Conservation (phyloP, 164 flowering plant genomes). For the Litsea cubeba region DNA sequence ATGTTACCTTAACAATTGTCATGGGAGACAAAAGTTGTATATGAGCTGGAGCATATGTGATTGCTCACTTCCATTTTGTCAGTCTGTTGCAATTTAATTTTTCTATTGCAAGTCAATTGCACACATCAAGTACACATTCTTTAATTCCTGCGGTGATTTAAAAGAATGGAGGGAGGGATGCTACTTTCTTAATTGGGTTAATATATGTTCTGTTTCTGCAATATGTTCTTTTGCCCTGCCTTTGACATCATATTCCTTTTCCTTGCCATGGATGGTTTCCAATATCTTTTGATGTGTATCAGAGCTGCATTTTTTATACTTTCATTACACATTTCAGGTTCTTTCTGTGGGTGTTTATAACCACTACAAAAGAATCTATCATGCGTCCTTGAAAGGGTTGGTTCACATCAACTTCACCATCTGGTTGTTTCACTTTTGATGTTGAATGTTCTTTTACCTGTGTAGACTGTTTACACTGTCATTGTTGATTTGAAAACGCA, state of each 20-base stretch:
- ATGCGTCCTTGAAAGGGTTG: slow-evolving; percentile 71
- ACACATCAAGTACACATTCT: neutral
- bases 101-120: too few relatives aligned
- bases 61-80: too few relatives aligned
- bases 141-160: neutral
- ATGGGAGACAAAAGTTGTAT: too few relatives aligned
- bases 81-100: too few relatives aligned
- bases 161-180: neutral
- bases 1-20: too few relatives aligned
- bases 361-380: slow-evolving; percentile 85
- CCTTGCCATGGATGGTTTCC: neutral
- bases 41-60: too few relatives aligned
- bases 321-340: slow-evolving; percentile 43
- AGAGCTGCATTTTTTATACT: neutral
- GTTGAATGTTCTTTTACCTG: neutral
- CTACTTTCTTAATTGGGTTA: neutral
- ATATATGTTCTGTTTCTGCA: neutral
- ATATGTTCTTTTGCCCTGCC: neutral
- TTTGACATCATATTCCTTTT: neutral
- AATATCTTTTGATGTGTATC: neutral
- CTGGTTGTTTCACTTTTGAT: neutral
- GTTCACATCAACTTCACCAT: slow-evolving; percentile 12
- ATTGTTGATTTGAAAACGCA: slow-evolving; percentile 26
- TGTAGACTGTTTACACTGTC: neutral
- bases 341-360: slow-evolving; percentile 96